A percentile compares a stretch with the other conserved stretches of the same genome.
Evolutionary conservation across 768 basidiomycete genomes (phyloP).

Genomic region (Polyporus arcularius): DNA sequence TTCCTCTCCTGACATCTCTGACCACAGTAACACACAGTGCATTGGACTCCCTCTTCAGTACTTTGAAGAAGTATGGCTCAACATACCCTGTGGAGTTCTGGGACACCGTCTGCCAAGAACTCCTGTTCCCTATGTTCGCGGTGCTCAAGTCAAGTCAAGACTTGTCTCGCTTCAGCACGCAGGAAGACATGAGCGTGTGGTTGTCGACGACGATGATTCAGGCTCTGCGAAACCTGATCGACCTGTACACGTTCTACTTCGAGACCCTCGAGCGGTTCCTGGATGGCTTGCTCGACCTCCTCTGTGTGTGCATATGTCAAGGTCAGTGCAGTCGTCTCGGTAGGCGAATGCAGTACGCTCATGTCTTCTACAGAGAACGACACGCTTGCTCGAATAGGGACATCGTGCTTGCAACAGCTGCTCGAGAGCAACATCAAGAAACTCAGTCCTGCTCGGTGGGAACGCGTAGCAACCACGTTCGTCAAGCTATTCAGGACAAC

Average conservation of each 20-base stretch:
- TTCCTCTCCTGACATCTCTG: background rate
- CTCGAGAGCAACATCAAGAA: conserved; percentile 91
- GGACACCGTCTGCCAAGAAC: conserved; percentile 95
- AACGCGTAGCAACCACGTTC: conserved; percentile 88
- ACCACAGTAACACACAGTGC: conserved; percentile 56
- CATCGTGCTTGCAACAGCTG: conserved; percentile 95
- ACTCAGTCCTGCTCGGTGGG: conserved; percentile 84
- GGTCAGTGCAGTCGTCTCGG: conserved; percentile 49
- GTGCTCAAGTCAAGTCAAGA: conserved; percentile 93
- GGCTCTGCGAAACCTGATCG: conserved; percentile 91
- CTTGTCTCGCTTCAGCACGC: conserved; percentile 88
- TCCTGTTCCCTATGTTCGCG: conserved; percentile 97
- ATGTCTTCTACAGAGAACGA: conserved; percentile 78
- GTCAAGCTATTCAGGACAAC: conserved; percentile 97
- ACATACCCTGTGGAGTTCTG: conserved; percentile 91
- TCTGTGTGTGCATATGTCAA: conserved; percentile 98
- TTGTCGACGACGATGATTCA: conserved; percentile 99
- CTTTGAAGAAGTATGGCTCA: conserved; percentile 86
- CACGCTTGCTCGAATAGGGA: conserved; percentile 95
- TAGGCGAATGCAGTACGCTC: background rate
- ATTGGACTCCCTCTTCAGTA: conserved; percentile 93
- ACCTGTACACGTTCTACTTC: conserved; percentile 95
- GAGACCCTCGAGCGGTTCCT: conserved; percentile 86
- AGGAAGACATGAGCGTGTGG: conserved; percentile 99
- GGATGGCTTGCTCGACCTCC: conserved; percentile 89